These are phyloP conservation scores for Volvox africanus DNA, from an alignment of 139 green algal genomes.

Conservation along the genomic window DNA sequence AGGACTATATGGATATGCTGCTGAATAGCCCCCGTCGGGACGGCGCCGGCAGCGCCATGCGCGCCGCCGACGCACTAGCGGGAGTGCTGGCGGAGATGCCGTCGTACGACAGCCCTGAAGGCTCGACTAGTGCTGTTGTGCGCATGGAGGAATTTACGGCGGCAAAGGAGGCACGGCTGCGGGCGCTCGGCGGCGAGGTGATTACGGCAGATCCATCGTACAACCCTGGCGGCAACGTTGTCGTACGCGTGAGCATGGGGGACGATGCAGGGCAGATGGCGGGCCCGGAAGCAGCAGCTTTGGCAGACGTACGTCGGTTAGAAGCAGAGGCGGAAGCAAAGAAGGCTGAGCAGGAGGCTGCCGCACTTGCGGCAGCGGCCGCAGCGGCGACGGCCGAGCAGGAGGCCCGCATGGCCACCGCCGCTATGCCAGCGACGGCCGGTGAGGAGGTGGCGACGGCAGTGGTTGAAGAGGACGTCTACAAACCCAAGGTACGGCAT, in stretches of 20 bases:
- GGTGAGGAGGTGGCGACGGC: not conserved
- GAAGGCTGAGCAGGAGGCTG: not conserved
- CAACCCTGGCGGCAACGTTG: constrained; percentile 31
- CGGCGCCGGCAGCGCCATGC: constrained; percentile 49
- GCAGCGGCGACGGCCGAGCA: not conserved
- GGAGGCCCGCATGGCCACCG: not conserved
- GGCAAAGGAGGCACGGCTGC: constrained; percentile 63
- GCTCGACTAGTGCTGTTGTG: constrained; percentile 45
- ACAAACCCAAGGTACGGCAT: constrained; percentile 64
- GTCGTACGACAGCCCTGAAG: not conserved
- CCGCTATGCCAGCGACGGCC: not conserved
- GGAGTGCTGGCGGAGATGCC: constrained; percentile 15
- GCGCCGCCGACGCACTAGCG: constrained; percentile 58
- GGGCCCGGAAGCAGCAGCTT: constrained; percentile 27
- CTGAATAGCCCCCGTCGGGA: not conserved
- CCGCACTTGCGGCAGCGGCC: not conserved
- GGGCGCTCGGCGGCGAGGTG: constrained; percentile 64
- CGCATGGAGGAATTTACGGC: constrained; percentile 76
- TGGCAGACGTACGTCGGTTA: not conserved
- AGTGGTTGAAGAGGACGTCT: constrained; percentile 42
- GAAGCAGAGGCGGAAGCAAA: not conserved
- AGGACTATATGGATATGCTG: constrained; percentile 41
- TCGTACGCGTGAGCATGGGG: not conserved
- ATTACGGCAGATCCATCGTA: constrained; percentile 72
- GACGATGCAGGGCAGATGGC: constrained; percentile 1